Evolutionary conservation across 371 early-diverging fungal genomes (phyloP).

Genomic region (Mucor velutinosus): DNA sequence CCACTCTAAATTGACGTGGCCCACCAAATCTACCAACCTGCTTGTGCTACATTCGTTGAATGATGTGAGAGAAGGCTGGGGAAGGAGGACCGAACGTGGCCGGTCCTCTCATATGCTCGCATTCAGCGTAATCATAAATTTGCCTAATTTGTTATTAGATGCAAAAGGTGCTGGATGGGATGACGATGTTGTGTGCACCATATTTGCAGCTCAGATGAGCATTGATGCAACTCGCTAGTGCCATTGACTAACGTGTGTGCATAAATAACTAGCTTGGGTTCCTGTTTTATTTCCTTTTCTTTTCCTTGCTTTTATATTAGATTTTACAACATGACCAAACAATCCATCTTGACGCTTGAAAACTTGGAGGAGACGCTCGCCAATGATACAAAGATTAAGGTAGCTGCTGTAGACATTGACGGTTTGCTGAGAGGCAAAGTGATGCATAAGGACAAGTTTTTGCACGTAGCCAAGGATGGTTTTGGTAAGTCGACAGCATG

Average conservation of each 20-base stretch:
- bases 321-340: constrained; percentile 2
- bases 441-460: constrained; percentile 69
- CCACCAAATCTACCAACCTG: background rate
- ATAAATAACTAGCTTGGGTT: background rate
- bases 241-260: background rate
- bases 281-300: constrained; percentile 5
- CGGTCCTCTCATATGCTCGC: background rate
- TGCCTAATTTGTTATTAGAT: background rate
- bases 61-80: background rate
- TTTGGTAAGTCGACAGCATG: constrained; percentile 56
- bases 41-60: background rate
- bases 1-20: background rate
- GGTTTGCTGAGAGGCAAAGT: constrained; percentile 80
- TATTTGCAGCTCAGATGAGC: background rate
- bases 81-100: background rate
- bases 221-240: background rate
- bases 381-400: constrained; percentile 53
- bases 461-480: constrained; percentile 63
- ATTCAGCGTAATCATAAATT: background rate
- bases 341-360: constrained; percentile 24
- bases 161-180: background rate
- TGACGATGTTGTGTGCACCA: background rate
- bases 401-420: constrained; percentile 79
- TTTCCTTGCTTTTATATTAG: background rate
- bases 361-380: constrained; percentile 35